A percentile compares a stretch with the other conserved stretches of the same genome.
Evolutionary conservation across 306 rosid species (phyloP).

Genomic region (Geum urbanum): DNA sequence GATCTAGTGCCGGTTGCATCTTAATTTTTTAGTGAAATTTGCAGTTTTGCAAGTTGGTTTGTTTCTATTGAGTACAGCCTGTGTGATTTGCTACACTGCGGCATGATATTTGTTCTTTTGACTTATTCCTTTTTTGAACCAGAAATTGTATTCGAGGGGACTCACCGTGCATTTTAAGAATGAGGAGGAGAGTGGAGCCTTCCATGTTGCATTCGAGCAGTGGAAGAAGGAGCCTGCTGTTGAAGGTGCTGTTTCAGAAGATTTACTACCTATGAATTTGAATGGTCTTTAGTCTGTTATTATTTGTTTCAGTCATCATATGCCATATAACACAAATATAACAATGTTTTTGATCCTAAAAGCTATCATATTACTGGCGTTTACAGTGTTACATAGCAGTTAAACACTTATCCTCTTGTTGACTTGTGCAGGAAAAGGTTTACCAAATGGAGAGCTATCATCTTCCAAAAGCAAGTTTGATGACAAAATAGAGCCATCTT

Average conservation of each 20-base stretch:
- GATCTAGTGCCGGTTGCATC: neutral
- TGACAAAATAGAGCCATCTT: slow-evolving; percentile 85
- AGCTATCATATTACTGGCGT: neutral
- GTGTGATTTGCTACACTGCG: neutral
- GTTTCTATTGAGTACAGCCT: neutral
- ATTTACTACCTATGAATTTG: neutral
- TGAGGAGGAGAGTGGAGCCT: slow-evolving; percentile 67
- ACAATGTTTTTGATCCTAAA: neutral
- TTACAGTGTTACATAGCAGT: neutral
- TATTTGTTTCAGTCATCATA: neutral
- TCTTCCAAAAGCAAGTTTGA: slow-evolving; percentile 74
- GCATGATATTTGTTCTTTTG: slow-evolving; percentile 20
- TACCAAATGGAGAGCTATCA: slow-evolving; percentile 57
- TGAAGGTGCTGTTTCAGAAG: slow-evolving; percentile 57
- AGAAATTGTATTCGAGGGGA: slow-evolving; percentile 62
- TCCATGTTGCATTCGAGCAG: slow-evolving; percentile 65
- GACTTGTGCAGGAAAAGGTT: slow-evolving; percentile 37
- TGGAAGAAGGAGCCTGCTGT: slow-evolving; percentile 53
- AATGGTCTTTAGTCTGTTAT: neutral
- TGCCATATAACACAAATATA: neutral
- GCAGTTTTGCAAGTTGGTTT: neutral
- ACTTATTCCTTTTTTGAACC: slow-evolving; percentile 36
- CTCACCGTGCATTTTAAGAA: slow-evolving; percentile 57
- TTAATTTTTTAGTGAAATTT: slow-evolving; percentile 3
- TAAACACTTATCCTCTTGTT: neutral